Evolutionary conservation across 495 filamentous ascomycete genomes (phyloP).

Genomic region (Rhypophila decipiens): DNA sequence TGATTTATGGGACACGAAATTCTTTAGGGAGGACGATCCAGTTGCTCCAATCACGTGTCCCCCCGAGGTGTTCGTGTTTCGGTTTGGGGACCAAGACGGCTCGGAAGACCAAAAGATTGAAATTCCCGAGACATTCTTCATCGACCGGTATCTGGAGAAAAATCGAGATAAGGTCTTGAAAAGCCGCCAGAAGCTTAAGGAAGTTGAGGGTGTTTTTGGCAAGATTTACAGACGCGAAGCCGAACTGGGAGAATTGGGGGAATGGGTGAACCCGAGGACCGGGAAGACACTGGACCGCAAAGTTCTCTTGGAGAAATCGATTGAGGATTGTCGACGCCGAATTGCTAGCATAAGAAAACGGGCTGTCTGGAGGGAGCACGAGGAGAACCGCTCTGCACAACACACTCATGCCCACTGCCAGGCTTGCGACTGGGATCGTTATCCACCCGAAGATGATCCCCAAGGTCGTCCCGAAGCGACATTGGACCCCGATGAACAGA

Average conservation of each 20-base stretch:
- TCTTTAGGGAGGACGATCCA: too few species aligned
- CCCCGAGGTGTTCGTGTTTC: slow-evolving; percentile 63
- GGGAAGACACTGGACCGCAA: slow-evolving; percentile 28
- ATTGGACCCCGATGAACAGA: slow-evolving; percentile 29
- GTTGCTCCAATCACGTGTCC: slow-evolving; percentile 45
- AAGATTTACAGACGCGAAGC: too few species aligned
- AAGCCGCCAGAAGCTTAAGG: too few species aligned
- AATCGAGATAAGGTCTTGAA: slow-evolving; percentile 50
- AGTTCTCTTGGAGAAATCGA: slow-evolving; percentile 19
- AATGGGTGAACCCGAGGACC: slow-evolving; percentile 14
- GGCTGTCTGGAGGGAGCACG: slow-evolving; percentile 35
- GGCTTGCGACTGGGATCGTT: too few species aligned
- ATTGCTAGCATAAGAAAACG: slow-evolving; percentile 13
- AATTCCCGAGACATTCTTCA: slow-evolving; percentile 66
- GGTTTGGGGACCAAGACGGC: slow-evolving; percentile 40
- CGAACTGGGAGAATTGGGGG: slow-evolving; percentile 17
- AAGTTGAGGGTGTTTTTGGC: too few species aligned
- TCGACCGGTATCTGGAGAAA: slow-evolving; percentile 67
- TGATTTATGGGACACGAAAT: too few species aligned
- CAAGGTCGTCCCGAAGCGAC: slow-evolving; percentile 32
- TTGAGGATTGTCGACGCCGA: slow-evolving; percentile 14
- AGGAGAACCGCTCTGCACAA: slow-evolving; percentile 40
- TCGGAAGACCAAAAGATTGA: slow-evolving; percentile 44
- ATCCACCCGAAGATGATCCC: neutral
- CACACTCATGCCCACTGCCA: slow-evolving; percentile 16